Base-by-base conservation (phyloP, 805 yeast genomes). In the Cyberlindnera euphorbiae region DNA sequence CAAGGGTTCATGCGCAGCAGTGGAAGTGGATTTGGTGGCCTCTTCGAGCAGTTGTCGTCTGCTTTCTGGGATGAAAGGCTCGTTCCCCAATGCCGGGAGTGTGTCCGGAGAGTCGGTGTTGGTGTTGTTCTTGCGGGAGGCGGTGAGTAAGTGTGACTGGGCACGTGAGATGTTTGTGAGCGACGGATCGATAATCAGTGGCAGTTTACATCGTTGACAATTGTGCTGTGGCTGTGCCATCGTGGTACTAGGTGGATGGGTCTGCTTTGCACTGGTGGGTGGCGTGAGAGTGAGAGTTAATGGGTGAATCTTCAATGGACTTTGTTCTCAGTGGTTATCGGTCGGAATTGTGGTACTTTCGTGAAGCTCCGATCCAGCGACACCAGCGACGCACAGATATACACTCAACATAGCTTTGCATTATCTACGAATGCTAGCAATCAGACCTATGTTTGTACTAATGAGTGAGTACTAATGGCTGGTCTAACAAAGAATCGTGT, bases 151-250 rank as follows among this genome's bases (percentile, higher is more conserved):
- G 26, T 71, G 68, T 4, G 69, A 59, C 52, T 81, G 88, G 0
- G 79, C 77, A 16, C 66, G 60, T 32, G 74, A 69, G 17, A 80
- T 54, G 22, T 69, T 70, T 15, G 62, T 55, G 11, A 82, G 53
- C 0, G 86, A 71, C 10, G 68, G 68, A 52, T 82, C 84, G 5
- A 80, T 58, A 10, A 56, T 52, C 22, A 82, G 52, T 1, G 84
- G 82, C 15, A 73, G 63, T 39, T 73, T 67, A 56, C 90, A 82
- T 47, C 76, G 60, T 51, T 76, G 83, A 58, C 93, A 82, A 26
- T 59, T 59, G 51, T 38, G 39, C 7, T 18, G 26, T 5, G 31
- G 17, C 22, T 19, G 22, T 8, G 22, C 7, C 22, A 19, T 19
- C 9, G 9, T 19, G 9, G 7, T 7, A 9, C 9, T 19, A 9